Base-by-base conservation (phyloP, 345 rosid species). In the Hibiscus syriacus region DNA sequence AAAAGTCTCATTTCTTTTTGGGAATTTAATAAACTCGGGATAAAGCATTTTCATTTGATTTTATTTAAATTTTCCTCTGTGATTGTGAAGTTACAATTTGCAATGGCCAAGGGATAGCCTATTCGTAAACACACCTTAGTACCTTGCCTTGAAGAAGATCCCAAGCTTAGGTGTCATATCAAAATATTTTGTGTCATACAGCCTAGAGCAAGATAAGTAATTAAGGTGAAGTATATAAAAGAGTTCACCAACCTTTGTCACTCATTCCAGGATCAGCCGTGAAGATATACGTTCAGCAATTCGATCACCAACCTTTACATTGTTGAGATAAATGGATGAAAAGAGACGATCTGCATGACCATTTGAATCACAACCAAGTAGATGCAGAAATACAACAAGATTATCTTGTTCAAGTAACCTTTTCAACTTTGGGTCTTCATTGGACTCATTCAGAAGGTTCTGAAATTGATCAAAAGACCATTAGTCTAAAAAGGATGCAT, bases 211-310 rank as follows among this genome's bases (percentile, higher is more conserved):
- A 45, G 38, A 63, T 23, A 29, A 38, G 25, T 39, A 45, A 69
- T n/a, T 34, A n/a, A 48, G 55, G 36, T 59, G 66, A 66, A 32
- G 26, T 26, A 23, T 41, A 43, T 26, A 63, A 48, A 69, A n/a
- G 63, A 10, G 53, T 59, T 66, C 34, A 49, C 70, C 49, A 55
- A 90, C 97, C 98, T 88, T 93, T 93, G 80, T 93, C 98, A 46
- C 96, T 88, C 98, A 93, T 90, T 77, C 97, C 97, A 72, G 90
- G 98, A 81, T 93, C 97, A 72, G 98, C 97, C 25, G 97, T 88
- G 72, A 93, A 93, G 66, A 93, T 69, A 75, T 93, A 93, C 86
- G 83, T 80, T 83, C 68, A 20, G 98, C 98, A 71, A 92, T 84
- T 71, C 70, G 82, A 79, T 92, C 97, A 56, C 90, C 98, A 63